A percentile compares a stretch with the other conserved stretches of the same genome.
phyloP scores from a whole-genome alignment of 768 basidiomycete genomes.

The Collybiopsis luxurians region DNA sequence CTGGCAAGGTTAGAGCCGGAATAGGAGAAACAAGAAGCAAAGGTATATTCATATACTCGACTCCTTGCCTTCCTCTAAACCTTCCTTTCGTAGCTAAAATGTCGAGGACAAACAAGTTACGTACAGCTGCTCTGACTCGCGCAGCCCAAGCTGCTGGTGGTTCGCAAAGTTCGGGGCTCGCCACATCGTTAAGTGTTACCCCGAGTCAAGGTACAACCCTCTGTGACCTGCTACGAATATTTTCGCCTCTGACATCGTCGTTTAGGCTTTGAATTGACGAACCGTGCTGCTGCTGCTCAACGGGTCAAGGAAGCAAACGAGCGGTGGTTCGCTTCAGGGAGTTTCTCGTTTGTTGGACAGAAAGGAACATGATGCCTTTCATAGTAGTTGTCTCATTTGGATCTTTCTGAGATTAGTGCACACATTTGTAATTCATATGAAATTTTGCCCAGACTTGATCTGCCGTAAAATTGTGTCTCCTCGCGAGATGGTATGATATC shows the following conservation, averaged over 20 bases:
- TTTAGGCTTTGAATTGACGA: slow-evolving; percentile 90
- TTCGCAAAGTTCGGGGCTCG: slow-evolving; percentile 72
- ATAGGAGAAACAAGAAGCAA: slow-evolving; percentile 87
- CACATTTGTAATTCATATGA: no score
- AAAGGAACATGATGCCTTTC: slow-evolving; percentile 1
- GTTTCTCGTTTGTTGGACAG: slow-evolving; percentile 70
- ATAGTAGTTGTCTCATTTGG: not conserved
- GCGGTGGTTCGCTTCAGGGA: slow-evolving; percentile 90
- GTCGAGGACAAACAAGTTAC: slow-evolving; percentile 90
- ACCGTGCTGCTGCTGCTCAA: slow-evolving; percentile 81
- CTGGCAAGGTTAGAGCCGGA: slow-evolving; percentile 88
- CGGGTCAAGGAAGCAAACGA: slow-evolving; percentile 96
- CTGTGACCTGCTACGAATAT: no score
- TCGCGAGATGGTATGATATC: no score
- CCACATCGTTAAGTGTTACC: slow-evolving; percentile 91
- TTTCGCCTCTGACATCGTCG: no score
- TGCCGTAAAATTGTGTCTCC: no score
- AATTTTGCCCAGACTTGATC: no score
- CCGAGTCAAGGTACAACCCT: slow-evolving; percentile 80
- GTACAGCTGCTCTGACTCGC: slow-evolving; percentile 79
- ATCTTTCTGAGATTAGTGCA: no score
- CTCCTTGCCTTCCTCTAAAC: not conserved
- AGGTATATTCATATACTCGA: slow-evolving; percentile 48
- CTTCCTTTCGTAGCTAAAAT: slow-evolving; percentile 69
- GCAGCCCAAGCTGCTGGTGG: slow-evolving; percentile 50